These are phyloP conservation scores for Sporothrix sp. DNA, from an alignment of 2,329 filamentous ascomycete species.

Conservation along the genomic window DNA sequence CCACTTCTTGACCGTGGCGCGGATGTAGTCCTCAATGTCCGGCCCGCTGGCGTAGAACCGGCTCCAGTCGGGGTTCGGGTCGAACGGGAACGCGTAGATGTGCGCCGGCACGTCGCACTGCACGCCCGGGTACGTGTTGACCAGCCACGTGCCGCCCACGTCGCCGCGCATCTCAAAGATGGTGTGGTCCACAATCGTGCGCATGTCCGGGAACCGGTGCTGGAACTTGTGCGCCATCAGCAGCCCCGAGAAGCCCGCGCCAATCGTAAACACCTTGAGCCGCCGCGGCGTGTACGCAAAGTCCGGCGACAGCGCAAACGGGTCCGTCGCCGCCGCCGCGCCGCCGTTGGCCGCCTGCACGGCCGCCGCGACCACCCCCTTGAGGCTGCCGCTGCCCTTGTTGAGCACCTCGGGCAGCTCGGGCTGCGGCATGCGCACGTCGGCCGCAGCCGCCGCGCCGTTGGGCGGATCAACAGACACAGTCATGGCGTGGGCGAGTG, in stretches of 20 bases:
- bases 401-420: slow-evolving; percentile 4
- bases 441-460: neutral
- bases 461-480: neutral
- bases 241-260: slow-evolving; percentile 26
- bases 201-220: slow-evolving; percentile 24
- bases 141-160: slow-evolving; percentile 26
- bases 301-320: neutral
- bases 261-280: slow-evolving; percentile 27
- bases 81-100: slow-evolving; percentile 8
- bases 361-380: neutral
- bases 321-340: neutral
- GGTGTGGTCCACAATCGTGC: slow-evolving; percentile 20
- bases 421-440: slow-evolving; percentile 2
- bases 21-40: slow-evolving; percentile 9
- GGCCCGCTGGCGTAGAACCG: slow-evolving; percentile 6
- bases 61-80: slow-evolving; percentile 9
- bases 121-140: slow-evolving; percentile 23
- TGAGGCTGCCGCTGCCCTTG: neutral
- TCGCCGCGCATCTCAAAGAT: slow-evolving; percentile 25
- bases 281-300: slow-evolving; percentile 3
- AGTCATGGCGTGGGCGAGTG: neutral
- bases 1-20: slow-evolving; percentile 4
- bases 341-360: neutral
- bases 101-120: slow-evolving; percentile 21
- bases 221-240: slow-evolving; percentile 29